phyloP scores from a whole-genome alignment of 1,139 yeast species.

The Trichomonascaceae sp. region DNA sequence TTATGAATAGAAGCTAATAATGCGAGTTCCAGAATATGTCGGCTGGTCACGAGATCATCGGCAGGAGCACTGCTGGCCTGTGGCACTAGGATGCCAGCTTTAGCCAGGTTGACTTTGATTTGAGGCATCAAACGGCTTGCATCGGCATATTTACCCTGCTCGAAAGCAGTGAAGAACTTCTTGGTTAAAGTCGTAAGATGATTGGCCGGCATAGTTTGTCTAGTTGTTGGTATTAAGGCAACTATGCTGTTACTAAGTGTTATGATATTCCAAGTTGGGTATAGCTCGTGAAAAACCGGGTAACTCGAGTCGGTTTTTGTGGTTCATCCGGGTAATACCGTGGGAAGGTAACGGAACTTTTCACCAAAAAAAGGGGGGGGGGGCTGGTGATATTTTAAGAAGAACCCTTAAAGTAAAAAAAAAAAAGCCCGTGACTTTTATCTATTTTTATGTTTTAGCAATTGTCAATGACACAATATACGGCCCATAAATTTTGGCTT shows the following conservation, averaged over 20 bases:
- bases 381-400: not conserved
- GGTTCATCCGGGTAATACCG: not conserved
- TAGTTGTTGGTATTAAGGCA: not conserved
- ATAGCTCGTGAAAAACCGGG: not conserved
- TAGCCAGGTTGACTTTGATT: conserved; percentile 72
- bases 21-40: conserved; percentile 81
- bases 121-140: conserved; percentile 62
- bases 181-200: conserved; percentile 38
- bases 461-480: not conserved
- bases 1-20: conserved; percentile 68
- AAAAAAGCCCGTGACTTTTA: not conserved
- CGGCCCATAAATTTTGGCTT: not conserved
- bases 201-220: not conserved
- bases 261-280: not conserved
- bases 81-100: conserved; percentile 76
- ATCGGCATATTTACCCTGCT: conserved; percentile 50
- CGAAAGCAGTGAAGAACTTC: conserved; percentile 60
- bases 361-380: not conserved
- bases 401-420: not conserved
- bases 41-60: conserved; percentile 69
- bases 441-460: not conserved
- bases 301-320: not conserved
- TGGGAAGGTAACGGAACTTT: not conserved
- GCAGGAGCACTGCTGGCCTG: conserved; percentile 30
- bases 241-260: too few species aligned